A percentile compares a stretch with the other conserved stretches of the same genome.
Evolutionary conservation across 805 yeast species (phyloP).

Genomic region (Saccharomycopsis sp.): DNA sequence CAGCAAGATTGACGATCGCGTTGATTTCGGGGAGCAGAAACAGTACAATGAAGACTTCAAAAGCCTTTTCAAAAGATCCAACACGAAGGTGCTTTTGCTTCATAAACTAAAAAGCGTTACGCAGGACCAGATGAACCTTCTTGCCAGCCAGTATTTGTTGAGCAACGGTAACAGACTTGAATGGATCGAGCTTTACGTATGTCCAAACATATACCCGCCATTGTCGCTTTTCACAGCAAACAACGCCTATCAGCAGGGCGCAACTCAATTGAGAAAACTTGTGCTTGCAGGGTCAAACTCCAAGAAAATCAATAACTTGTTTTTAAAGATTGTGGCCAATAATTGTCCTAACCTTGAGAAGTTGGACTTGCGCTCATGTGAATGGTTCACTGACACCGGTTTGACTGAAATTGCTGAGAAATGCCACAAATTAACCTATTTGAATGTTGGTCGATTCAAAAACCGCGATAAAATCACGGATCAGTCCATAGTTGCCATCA

Average conservation of each 20-base stretch:
- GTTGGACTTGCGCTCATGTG: constrained; percentile 82
- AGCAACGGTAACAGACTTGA: constrained; percentile 34
- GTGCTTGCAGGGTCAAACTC: constrained; percentile 65
- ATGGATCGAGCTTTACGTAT: constrained; percentile 77
- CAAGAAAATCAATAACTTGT: constrained; percentile 51
- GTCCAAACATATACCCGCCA: constrained; percentile 54
- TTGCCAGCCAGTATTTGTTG: constrained; percentile 37
- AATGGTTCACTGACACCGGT: constrained; percentile 67
- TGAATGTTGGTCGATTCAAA: constrained; percentile 76
- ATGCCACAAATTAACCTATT: constrained; percentile 49
- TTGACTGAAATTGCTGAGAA: constrained; percentile 55
- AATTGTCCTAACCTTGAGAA: constrained; percentile 52
- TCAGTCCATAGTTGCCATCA: constrained; percentile 52
- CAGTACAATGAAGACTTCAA: neutral
- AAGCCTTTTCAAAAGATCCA: constrained; percentile 19
- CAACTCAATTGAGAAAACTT: constrained; percentile 32
- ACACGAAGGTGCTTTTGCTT: constrained; percentile 37
- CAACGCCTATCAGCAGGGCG: constrained; percentile 22
- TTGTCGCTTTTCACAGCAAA: constrained; percentile 27
- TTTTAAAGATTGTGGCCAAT: constrained; percentile 45
- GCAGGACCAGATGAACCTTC: constrained; percentile 47
- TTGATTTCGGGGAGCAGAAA: constrained; percentile 8
- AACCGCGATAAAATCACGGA: constrained; percentile 66
- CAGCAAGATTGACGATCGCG: constrained; percentile 21
- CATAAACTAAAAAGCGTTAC: constrained; percentile 54